A percentile compares a stretch with the other conserved stretches of the same genome.
These are phyloP conservation scores for Debaryomycetaceae sp. DNA, from an alignment of 1,139 yeast genomes.

Conservation along the genomic window DNA sequence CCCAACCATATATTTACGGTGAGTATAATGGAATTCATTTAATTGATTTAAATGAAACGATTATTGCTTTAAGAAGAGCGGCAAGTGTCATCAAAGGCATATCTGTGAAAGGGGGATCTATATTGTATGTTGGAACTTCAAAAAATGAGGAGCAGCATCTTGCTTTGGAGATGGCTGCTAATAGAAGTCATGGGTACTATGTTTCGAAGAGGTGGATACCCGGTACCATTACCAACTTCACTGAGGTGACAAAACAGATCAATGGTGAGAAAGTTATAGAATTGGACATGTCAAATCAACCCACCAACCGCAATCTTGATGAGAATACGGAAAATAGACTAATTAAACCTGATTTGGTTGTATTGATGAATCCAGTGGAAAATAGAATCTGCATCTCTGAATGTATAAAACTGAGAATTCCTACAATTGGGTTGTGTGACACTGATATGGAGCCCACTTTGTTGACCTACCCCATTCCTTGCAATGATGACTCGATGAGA, in stretches of 20 bases:
- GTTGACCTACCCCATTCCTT: slow-evolving; percentile 92
- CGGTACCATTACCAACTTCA: slow-evolving; percentile 86
- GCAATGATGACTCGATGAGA: slow-evolving; percentile 90
- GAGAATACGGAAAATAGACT: slow-evolving; percentile 41
- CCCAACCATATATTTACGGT: slow-evolving; percentile 86
- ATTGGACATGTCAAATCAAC: slow-evolving; percentile 36
- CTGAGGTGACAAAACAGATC: slow-evolving; percentile 72
- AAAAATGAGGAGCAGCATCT: slow-evolving; percentile 66
- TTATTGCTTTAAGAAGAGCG: slow-evolving; percentile 73
- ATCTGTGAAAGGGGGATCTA: slow-evolving; percentile 78
- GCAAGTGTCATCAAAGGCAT: slow-evolving; percentile 76
- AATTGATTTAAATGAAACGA: slow-evolving; percentile 83
- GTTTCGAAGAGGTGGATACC: slow-evolving; percentile 91
- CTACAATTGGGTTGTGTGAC: slow-evolving; percentile 91
- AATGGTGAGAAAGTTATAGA: slow-evolving; percentile 55
- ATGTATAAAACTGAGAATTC: slow-evolving; percentile 78
- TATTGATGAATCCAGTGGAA: slow-evolving; percentile 84
- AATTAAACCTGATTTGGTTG: slow-evolving; percentile 85
- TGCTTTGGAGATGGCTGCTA: slow-evolving; percentile 76
- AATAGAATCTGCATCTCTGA: slow-evolving; percentile 79
- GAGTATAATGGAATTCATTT: slow-evolving; percentile 84
- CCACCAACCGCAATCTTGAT: slow-evolving; percentile 55
- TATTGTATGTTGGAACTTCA: slow-evolving; percentile 81
- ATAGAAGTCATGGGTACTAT: slow-evolving; percentile 72
- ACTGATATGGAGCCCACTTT: slow-evolving; percentile 89